Evolutionary conservation across 2,329 filamentous ascomycete species (phyloP).

Genomic region (Xylaria sp.): DNA sequence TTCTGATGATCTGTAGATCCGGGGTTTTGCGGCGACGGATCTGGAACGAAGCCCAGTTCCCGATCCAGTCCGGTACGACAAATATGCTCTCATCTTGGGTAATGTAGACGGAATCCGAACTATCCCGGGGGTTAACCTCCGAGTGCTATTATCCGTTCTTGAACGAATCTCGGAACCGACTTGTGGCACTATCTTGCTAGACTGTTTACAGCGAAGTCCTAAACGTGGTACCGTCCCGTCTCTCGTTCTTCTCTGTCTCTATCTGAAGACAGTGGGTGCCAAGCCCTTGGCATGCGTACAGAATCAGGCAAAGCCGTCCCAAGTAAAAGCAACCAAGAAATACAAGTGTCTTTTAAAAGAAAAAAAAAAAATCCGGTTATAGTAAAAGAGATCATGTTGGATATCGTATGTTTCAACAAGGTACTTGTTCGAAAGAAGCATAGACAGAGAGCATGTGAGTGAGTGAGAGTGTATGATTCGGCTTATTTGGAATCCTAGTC

Average conservation of each 20-base stretch:
- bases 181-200: constrained; percentile 18
- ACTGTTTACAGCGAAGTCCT: constrained; percentile 3
- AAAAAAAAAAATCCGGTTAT: too few relatives aligned
- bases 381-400: constrained; percentile 4
- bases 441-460: neutral
- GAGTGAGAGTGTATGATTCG: constrained; percentile 4
- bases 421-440: constrained; percentile 11
- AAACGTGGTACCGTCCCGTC: constrained; percentile 10
- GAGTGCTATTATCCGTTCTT: constrained; percentile 17
- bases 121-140: constrained; percentile 24
- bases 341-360: neutral
- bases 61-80: constrained; percentile 19
- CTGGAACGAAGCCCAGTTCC: constrained; percentile 32
- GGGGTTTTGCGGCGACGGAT: constrained; percentile 35
- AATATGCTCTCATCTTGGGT: constrained; percentile 2
- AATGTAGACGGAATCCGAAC: constrained; percentile 4
- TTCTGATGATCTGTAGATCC: constrained; percentile 25
- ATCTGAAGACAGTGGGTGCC: constrained; percentile 7
- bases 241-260: neutral
- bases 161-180: constrained; percentile 13
- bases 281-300: constrained; percentile 6
- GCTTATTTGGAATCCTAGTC: constrained; percentile 26
- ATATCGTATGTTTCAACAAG: constrained; percentile 15
- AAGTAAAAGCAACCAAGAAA: constrained; percentile 13
- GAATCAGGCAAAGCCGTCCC: neutral